Conservation (phyloP, 352 stramenopile species). For the Phytophthora constricta region DNA sequence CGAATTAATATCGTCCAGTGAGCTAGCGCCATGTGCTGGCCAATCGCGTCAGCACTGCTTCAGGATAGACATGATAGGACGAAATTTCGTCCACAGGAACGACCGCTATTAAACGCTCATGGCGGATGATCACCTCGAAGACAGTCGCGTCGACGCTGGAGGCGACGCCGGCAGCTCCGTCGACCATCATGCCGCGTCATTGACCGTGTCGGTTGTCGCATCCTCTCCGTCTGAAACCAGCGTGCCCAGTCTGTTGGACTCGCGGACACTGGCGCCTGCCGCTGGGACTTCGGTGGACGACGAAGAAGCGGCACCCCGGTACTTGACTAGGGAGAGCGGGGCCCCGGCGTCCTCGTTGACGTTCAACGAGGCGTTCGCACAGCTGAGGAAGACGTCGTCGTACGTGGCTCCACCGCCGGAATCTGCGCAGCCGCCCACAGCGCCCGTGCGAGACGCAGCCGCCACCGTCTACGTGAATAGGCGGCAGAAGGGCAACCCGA, state of each 20-base stretch:
- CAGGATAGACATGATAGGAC: neutral
- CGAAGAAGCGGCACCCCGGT: conserved; percentile 33
- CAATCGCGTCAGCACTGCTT: too few relatives aligned
- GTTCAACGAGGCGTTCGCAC: conserved; percentile 67
- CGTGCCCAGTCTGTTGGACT: conserved; percentile 55
- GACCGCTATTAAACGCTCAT: conserved; percentile 6
- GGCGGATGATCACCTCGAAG: conserved; percentile 11
- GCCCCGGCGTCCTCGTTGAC: conserved; percentile 27
- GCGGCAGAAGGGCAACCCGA: conserved; percentile 93
- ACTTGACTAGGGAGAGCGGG: conserved; percentile 41
- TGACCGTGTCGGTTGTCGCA: neutral
- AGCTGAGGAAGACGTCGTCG: conserved; percentile 61
- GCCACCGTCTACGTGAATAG: conserved; percentile 77
- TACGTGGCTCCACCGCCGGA: conserved; percentile 44
- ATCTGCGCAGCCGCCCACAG: conserved; percentile 5
- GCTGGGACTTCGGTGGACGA: conserved; percentile 2
- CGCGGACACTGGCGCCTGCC: conserved; percentile 34
- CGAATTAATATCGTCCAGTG: too few relatives aligned
- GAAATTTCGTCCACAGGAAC: neutral
- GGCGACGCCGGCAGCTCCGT: neutral
- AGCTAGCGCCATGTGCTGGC: too few relatives aligned
- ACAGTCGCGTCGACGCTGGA: neutral
- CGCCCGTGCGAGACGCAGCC: conserved; percentile 46
- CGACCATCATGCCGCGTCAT: neutral
- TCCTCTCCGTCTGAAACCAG: conserved; percentile 8